Evolutionary conservation across 2,329 filamentous ascomycete species (phyloP), one percentile per base, ranked within the genome.

Genomic region (Cadophora malorum): DNA sequence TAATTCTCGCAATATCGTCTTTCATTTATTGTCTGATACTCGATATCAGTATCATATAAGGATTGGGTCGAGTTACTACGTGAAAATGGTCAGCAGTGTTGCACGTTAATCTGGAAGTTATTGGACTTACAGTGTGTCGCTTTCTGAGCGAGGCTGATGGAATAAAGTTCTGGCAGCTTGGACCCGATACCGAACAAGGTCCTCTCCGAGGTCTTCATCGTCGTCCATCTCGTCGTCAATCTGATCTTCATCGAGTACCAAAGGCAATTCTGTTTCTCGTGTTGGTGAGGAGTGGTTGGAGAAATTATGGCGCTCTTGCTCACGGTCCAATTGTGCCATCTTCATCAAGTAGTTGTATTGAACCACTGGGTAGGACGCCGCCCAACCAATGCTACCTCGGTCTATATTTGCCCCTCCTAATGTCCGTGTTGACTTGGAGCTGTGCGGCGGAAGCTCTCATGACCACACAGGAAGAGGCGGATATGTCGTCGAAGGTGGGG

Each of bases 1-100:
- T 84, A 84, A 33, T 83, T 80, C 41, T 80, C 79, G 71, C 84
- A 82, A 62, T 86, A 86, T 4, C 83, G 77, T 0, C 84, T 79
- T 3, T 83, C 83, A 61, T 84, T 81, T 66, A 84, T 81, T 70
- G 88, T 66, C 87, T 62, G 38, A 64, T 77, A 78, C 21, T 70
- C 66, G 19, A 77, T 68, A 67, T 77, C 76, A 7, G 64, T 63
- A 52, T 74, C 75, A 62, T 76, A 77, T 23, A 78, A 71, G 16
- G 76, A 77, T 35, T 73, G 68, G 6, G 75, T 78, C 4, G 76
- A 78, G 65, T 76, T 76, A 23, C 76, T 78, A 55, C 2, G 12
- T 60, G 28, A 2, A 3, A 56, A 33, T 35, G 19, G 19, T 47
- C 12, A 52, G 47, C 60, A 2, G 61, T 56, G 23, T 9, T 41